Base-by-base conservation (phyloP, 257 asterid species). In the Knoxia roxburghii region DNA sequence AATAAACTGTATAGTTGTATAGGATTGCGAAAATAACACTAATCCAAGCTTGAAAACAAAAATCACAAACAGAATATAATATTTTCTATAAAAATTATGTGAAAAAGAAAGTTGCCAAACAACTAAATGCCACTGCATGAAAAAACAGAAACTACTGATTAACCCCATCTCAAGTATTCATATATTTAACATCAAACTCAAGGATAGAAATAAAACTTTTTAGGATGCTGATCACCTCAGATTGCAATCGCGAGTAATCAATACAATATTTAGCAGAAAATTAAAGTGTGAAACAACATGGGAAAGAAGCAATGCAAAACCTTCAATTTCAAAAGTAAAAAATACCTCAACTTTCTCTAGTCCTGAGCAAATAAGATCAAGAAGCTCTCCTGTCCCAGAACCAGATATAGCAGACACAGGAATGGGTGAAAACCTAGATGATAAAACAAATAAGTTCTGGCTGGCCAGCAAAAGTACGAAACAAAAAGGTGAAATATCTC, bases 301-400 rank as follows among this genome's bases (percentile, higher is more conserved):
- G 46, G 13, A 32, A 11, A 32, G 51, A 39, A 53, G 15, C 46
- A 69, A 11, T 46, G 65, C 51, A n/a, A n/a, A 64, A 39, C 49
- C 24, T 33, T 56, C 56, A 43, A 50, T 13, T 29, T 37, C 40
- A 68, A 69, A 53, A 59, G 59, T 56, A 69, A 57, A 65, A 55
- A 37, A 59, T 70, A 90, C 97, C 96, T 93, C 85, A 77, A 78
- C 77, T 70, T 77, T 82, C 74, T 76, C 15, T 70, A 90, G 72
- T 46, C 89, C 90, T 20, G 95, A 85, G 77, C 97, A 88, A 67
- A 93, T 81, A 55, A 76, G 78, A 77, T 88, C 89, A 70, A 93
- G 97, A 79, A 90, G 99, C 79, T 90, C 97, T 75, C 99, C 97
- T 49, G 99, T 93, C 73, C 98, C 97, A 68, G 86, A 90, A 72